These are phyloP conservation scores for Phlebopus sp. DNA, from an alignment of 1,284 basidiomycete genomes.

Conservation along the genomic window DNA sequence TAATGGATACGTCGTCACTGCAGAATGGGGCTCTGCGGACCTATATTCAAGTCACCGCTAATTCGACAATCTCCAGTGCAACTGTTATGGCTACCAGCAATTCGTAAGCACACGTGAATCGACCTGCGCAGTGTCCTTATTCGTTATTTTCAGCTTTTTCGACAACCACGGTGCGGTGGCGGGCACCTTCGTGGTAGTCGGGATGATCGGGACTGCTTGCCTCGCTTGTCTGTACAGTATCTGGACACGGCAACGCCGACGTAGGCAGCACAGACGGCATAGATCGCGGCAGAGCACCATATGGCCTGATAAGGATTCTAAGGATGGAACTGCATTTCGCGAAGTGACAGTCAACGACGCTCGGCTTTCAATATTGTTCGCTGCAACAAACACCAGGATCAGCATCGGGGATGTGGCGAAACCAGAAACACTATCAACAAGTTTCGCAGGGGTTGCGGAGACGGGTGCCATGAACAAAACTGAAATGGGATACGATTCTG, in stretches of 20 bases:
- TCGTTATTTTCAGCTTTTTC: constrained; percentile 44
- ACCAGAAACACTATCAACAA: neutral
- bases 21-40: constrained; percentile 41
- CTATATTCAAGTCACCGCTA: constrained; percentile 48
- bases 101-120: constrained; percentile 18
- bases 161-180: constrained; percentile 52
- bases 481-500: neutral
- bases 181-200: constrained; percentile 55
- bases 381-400: neutral
- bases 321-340: constrained; percentile 28
- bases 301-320: constrained; percentile 34
- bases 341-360: constrained; percentile 9
- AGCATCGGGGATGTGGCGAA: neutral
- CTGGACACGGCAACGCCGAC: constrained; percentile 42
- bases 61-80: constrained; percentile 33
- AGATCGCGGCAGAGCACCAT: constrained; percentile 37
- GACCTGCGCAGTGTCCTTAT: neutral
- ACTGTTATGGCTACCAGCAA: constrained; percentile 1
- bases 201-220: constrained; percentile 40
- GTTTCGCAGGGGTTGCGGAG: neutral
- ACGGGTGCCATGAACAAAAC: neutral
- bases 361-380: neutral
- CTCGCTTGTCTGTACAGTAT: constrained; percentile 35
- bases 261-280: constrained; percentile 31
- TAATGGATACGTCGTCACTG: constrained; percentile 42